Base-by-base conservation (phyloP, 2,329 filamentous ascomycete genomes). In the Exophiala bonariae region DNA sequence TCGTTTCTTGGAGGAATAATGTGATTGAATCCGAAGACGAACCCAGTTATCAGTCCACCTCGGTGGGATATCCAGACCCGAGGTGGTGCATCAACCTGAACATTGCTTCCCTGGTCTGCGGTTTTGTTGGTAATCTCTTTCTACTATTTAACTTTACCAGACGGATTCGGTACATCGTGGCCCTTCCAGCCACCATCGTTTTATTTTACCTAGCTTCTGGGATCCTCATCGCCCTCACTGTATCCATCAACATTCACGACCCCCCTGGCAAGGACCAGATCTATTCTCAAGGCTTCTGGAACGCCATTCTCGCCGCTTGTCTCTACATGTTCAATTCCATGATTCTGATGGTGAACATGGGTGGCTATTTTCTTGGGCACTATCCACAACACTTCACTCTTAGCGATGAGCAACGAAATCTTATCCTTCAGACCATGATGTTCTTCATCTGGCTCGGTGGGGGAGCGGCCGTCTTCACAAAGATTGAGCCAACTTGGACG, bases 361-460 rank as follows among this genome's bases (percentile, higher is more conserved):
- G 84, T 46, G 89, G 89, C 7, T 91, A 90, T 37, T 79, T 81
- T 47, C 70, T 84, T 0, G 83, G 83, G 0, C 86, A 88, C 57
- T 96, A 95, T 59, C 78, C 78, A 5, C 85, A 88, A 57, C 84
- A 89, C 60, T 96, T 96, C 57, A 73, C 78, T 3, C 75, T 96
- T 18, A 91, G 86, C 0, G 80, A 84, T 43, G 86, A 85, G 51
- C 91, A 96, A 66, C 80, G 91, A 8, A 96, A 89, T 0, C 72
- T 96, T 17, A 96, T 96, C 75, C 70, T 96, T 20, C 91, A 96
- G 67, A 95, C 89, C 1, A 95, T 95, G 67, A 73, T 87, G 45
- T 88, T 95, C 62, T 83, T 95, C 41, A 69, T 88, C 38, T 96
- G 93, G 74, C 72, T 96, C 0, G 82, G 87, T 0, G 68, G 89